phyloP scores from a whole-genome alignment of 495 filamentous ascomycete genomes.

The Parathielavia hyrcaniae region DNA sequence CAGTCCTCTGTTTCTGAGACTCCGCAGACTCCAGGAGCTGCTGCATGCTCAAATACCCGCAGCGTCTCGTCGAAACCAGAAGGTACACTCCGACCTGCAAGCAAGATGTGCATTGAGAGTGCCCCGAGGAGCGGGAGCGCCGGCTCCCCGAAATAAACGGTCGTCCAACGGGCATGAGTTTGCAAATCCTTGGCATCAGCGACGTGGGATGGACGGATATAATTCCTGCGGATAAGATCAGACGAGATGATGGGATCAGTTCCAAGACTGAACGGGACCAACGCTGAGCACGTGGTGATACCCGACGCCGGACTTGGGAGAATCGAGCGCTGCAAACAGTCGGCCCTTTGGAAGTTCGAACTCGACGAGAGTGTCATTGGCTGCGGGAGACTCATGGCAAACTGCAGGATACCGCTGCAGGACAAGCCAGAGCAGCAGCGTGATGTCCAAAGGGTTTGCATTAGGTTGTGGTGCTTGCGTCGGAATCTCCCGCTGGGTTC shows the following conservation, averaged over 20 bases:
- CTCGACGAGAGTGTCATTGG: neutral
- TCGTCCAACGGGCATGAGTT: slow-evolving; percentile 9
- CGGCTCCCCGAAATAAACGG: slow-evolving; percentile 1
- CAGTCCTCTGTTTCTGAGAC: too few species aligned
- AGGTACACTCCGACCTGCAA: too few species aligned
- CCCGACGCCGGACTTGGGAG: too few species aligned
- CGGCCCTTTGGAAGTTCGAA: neutral
- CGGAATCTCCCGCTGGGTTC: neutral
- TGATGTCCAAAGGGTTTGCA: neutral
- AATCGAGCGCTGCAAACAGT: neutral
- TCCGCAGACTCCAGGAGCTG: too few species aligned
- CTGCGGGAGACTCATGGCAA: slow-evolving; percentile 1
- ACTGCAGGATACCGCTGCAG: neutral
- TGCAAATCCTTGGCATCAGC: too few species aligned
- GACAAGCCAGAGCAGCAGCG: neutral
- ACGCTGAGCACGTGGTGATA: neutral
- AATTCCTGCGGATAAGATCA: slow-evolving; percentile 2
- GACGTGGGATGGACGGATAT: too few species aligned
- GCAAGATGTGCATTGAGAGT: too few species aligned
- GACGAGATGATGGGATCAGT: neutral
- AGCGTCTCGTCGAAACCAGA: too few species aligned
- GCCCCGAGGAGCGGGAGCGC: neutral
- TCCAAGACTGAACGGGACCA: neutral
- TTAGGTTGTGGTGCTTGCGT: neutral
- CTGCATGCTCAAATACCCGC: too few species aligned